phyloP scores from a whole-genome alignment of 2,329 filamentous ascomycete species.

The Chaetomium globosum region DNA sequence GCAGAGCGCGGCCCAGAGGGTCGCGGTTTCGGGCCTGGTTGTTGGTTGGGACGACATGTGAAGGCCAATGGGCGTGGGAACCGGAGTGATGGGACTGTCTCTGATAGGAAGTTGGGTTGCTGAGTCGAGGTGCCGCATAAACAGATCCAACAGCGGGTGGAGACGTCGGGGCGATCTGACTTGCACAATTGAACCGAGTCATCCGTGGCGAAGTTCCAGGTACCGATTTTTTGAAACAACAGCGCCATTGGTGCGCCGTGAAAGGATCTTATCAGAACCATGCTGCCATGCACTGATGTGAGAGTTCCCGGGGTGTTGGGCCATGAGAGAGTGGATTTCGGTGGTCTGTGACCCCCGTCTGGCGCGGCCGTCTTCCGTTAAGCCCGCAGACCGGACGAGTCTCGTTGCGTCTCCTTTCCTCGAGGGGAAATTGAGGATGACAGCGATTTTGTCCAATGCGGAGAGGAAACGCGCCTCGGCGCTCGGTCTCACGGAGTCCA shows the following conservation, averaged over 20 bases:
- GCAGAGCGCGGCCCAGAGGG: not conserved
- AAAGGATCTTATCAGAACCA: conserved; percentile 23
- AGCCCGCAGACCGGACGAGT: not conserved
- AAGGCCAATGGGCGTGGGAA: conserved; percentile 17
- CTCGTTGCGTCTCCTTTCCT: not conserved
- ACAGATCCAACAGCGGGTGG: conserved; percentile 6
- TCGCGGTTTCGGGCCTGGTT: conserved; percentile 11
- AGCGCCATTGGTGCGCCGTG: conserved; percentile 25
- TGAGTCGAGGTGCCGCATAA: conserved; percentile 10
- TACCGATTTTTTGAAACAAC: conserved; percentile 27
- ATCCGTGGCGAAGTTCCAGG: conserved; percentile 24
- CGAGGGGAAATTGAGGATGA: not conserved
- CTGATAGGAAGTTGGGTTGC: conserved; percentile 26
- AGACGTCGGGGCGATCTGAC: not conserved
- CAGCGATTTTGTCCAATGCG: not conserved
- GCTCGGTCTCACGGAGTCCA: not conserved
- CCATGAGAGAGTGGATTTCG: too few relatives aligned
- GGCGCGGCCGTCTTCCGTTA: not conserved
- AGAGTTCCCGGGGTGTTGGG: not conserved
- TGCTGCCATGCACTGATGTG: conserved; percentile 15
- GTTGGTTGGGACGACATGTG: conserved; percentile 18
- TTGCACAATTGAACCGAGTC: conserved; percentile 14
- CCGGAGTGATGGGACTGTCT: conserved; percentile 24
- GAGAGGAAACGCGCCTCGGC: not conserved
- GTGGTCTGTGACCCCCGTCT: not conserved